phyloP scores from a whole-genome alignment of 2,329 filamentous ascomycete species.

The Diaporthe australafricana region DNA sequence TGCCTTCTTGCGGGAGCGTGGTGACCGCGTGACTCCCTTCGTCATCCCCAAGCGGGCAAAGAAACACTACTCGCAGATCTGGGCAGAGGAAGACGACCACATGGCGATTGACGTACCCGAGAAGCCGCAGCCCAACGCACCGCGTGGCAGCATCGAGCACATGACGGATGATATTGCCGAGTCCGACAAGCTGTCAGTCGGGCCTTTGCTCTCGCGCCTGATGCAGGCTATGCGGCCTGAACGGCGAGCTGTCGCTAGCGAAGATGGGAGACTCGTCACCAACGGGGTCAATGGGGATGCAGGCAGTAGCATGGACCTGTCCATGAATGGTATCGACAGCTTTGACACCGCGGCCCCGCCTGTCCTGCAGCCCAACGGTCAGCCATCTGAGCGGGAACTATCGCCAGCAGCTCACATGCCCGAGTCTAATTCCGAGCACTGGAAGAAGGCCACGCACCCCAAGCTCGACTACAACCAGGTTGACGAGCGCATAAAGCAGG shows the following conservation, averaged over 20 bases:
- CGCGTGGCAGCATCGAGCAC: conserved; percentile 86
- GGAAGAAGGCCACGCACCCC: conserved; percentile 80
- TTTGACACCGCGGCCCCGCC: conserved; percentile 50
- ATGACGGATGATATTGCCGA: conserved; percentile 89
- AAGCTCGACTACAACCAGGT: conserved; percentile 88
- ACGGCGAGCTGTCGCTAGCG: conserved; percentile 58
- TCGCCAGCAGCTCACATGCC: conserved; percentile 84
- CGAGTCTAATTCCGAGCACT: conserved; percentile 79
- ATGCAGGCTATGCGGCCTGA: conserved; percentile 86
- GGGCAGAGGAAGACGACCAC: conserved; percentile 92
- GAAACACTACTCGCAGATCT: conserved; percentile 88
- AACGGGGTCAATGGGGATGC: conserved; percentile 59
- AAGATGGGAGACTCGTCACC: conserved; percentile 67
- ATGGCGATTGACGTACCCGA: conserved; percentile 80
- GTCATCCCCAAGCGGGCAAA: conserved; percentile 87
- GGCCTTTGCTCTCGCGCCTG: conserved; percentile 85
- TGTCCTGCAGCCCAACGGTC: conserved; percentile 34
- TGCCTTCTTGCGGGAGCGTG: conserved; percentile 89
- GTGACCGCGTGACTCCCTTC: conserved; percentile 86
- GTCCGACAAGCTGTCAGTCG: conserved; percentile 89
- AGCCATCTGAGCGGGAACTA: conserved; percentile 49
- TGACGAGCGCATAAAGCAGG: conserved; percentile 91
- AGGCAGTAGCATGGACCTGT: conserved; percentile 58
- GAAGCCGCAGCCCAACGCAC: conserved; percentile 80
- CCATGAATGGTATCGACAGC: conserved; percentile 64